Evolutionary conservation across 441 rosid genomes (phyloP), one percentile per base, ranked within the genome.

Genomic region (Populus hybrid): DNA sequence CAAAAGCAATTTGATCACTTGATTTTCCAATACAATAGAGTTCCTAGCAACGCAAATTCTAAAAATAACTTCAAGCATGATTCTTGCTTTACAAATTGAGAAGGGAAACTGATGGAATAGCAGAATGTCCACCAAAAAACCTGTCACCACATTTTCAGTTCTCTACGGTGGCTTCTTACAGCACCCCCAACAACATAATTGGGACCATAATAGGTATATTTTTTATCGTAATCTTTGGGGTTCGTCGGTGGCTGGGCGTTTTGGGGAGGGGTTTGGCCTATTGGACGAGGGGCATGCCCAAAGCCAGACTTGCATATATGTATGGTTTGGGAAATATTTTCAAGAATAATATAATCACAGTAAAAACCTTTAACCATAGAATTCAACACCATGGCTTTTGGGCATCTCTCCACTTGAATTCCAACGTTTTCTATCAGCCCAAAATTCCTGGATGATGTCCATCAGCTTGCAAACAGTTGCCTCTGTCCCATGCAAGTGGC

Each of bases 331-430:
- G 2, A 50, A 50, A 50, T 50, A 50, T 5, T n/a, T n/a, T n/a
- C n/a, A 50, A 16, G 19, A 50, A 64, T 6, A 26, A 9, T 65
- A 74, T n/a, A 75, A n/a, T 11, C 40, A 34, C 18, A 64, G 14
- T 18, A 8, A n/a, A 46, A 69, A 28, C 18, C 59, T 74, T 72
- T n/a, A 38, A 75, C 69, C 11, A 12, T 36, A 74, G 46, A 21
- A 69, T 74, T 89, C 87, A 95, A 81, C 82, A 80, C 98, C 98
- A 95, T 30, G 98, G 98, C 96, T 96, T 91, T 78, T 82, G 91
- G 53, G 98, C 97, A 72, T 95, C 94, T 81, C 91, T 87, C 98
- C 98, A 95, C 30, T 83, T 87, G 84, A 93, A 86, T n/a, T n/a
- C 53, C 85, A 86, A 57, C 87, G 89, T 57, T 81, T 82, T 42